A percentile compares a stretch with the other conserved stretches of the same genome.
These are phyloP conservation scores for Lentithecium fluviatile DNA, from an alignment of 495 filamentous ascomycete species.

Conservation along the genomic window DNA sequence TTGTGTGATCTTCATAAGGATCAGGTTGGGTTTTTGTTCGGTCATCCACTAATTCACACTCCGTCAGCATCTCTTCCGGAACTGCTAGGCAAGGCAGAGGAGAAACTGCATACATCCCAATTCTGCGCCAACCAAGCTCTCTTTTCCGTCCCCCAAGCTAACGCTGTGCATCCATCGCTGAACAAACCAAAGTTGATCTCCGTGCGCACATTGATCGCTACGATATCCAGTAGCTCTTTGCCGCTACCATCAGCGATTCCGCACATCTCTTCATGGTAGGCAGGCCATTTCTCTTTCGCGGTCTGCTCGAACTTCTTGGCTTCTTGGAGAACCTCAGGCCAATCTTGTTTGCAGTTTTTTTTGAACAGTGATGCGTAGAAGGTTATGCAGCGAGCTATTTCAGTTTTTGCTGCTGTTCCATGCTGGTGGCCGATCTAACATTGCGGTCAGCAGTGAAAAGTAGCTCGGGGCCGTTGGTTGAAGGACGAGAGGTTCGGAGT, in stretches of 20 bases:
- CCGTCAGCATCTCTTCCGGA: background rate
- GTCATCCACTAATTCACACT: slow-evolving; percentile 17
- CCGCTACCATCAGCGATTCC: slow-evolving; percentile 61
- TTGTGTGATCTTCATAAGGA: slow-evolving; percentile 55
- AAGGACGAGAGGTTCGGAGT: no score
- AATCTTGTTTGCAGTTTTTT: slow-evolving; percentile 49
- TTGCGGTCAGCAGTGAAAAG: background rate
- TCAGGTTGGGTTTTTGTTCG: slow-evolving; percentile 51
- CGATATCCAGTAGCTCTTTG: slow-evolving; percentile 55
- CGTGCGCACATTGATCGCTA: slow-evolving; percentile 66
- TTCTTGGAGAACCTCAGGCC: slow-evolving; percentile 49
- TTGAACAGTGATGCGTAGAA: slow-evolving; percentile 57
- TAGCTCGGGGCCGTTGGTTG: no score
- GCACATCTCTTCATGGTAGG: slow-evolving; percentile 31
- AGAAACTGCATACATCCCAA: slow-evolving; percentile 52
- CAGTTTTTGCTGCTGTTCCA: slow-evolving; percentile 47
- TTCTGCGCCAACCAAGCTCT: slow-evolving; percentile 59
- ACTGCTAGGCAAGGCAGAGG: background rate
- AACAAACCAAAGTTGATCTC: slow-evolving; percentile 66
- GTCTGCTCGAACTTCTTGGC: slow-evolving; percentile 53
- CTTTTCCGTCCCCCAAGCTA: slow-evolving; percentile 53
- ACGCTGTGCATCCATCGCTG: slow-evolving; percentile 62
- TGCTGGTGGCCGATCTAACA: slow-evolving; percentile 56
- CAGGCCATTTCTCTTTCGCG: slow-evolving; percentile 47
- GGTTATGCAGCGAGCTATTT: slow-evolving; percentile 50